These are phyloP conservation scores for Ampelocalamus luodianensis DNA, from an alignment of 176 grass and related monocot genomes.

Conservation along the genomic window DNA sequence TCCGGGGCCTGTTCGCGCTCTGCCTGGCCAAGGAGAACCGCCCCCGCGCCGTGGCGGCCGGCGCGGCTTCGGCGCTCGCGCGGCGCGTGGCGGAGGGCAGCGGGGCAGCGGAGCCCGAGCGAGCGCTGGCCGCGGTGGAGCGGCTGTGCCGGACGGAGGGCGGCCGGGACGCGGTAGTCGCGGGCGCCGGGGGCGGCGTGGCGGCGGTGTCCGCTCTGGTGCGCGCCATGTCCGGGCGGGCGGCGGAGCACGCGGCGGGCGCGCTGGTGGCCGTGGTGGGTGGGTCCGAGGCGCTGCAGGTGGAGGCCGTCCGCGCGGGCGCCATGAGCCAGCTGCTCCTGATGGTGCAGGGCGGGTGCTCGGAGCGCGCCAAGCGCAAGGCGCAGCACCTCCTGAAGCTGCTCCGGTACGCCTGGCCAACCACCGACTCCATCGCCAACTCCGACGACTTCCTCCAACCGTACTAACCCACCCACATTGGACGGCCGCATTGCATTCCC, in stretches of 20 bases:
- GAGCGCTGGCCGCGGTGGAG: constrained; percentile 78
- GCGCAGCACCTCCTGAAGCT: constrained; percentile 91
- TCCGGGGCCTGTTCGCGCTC: constrained; percentile 72
- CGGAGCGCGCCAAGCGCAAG: constrained; percentile 91
- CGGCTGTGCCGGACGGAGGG: constrained; percentile 81
- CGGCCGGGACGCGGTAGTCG: constrained; percentile 70
- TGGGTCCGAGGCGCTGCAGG: constrained; percentile 70
- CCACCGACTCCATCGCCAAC: constrained; percentile 68
- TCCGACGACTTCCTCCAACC: constrained; percentile 78
- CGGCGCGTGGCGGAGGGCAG: constrained; percentile 54
- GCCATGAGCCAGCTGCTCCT: constrained; percentile 77
- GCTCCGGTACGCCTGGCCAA: constrained; percentile 72
- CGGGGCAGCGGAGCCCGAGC: constrained; percentile 52
- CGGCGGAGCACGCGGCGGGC: constrained; percentile 90
- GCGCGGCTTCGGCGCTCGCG: constrained; percentile 57
- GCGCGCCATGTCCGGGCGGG: constrained; percentile 72
- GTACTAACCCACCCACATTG: constrained; percentile 40
- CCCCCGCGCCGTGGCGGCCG: constrained; percentile 53
- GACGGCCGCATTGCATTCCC: neutral
- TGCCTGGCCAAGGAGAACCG: constrained; percentile 93
- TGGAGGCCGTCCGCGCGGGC: constrained; percentile 76
- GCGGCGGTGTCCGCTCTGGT: constrained; percentile 65
- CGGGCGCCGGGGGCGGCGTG: constrained; percentile 38
- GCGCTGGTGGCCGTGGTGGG: constrained; percentile 79
- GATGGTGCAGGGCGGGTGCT: constrained; percentile 93